A percentile compares a stretch with the other conserved stretches of the same genome.
Conservation (phyloP, 2,329 filamentous ascomycete species). For the Cordyceps farinosa region DNA sequence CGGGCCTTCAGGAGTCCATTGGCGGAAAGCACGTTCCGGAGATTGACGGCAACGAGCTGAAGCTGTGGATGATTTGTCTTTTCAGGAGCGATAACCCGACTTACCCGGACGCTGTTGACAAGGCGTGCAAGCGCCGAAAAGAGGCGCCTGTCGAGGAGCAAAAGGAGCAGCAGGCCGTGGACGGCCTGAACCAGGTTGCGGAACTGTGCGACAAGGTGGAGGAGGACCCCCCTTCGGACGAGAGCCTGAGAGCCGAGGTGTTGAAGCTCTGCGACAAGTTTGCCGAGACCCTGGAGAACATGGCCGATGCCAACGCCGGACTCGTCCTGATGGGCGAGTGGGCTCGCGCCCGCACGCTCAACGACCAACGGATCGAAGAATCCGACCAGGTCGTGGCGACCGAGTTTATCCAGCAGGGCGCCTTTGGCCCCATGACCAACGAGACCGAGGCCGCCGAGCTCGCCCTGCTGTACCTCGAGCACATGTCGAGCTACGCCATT, state of each 20-base stretch:
- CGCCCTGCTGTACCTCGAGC: background rate
- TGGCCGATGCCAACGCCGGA: slow-evolving; percentile 1
- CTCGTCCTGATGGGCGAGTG: background rate
- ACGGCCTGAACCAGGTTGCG: background rate
- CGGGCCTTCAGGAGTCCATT: background rate
- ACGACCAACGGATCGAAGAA: background rate
- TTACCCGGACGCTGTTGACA: background rate
- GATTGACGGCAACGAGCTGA: slow-evolving; percentile 4
- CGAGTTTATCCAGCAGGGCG: background rate
- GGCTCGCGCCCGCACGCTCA: background rate
- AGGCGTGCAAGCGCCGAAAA: background rate
- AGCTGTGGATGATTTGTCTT: background rate
- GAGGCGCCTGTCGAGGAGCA: background rate
- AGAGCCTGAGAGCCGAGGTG: background rate
- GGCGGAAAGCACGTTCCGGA: background rate
- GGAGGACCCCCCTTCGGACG: background rate
- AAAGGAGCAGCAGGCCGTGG: background rate
- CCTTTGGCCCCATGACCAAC: background rate
- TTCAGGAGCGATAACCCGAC: background rate
- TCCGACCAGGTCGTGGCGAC: background rate
- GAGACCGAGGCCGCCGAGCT: background rate
- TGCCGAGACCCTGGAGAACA: background rate
- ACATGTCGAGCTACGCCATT: background rate
- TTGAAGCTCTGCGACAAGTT: background rate
- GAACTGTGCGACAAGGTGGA: background rate